Evolutionary conservation across 371 early-diverging fungal genomes (phyloP).

Genomic region (Thermomucor indicae-seudaticae): DNA sequence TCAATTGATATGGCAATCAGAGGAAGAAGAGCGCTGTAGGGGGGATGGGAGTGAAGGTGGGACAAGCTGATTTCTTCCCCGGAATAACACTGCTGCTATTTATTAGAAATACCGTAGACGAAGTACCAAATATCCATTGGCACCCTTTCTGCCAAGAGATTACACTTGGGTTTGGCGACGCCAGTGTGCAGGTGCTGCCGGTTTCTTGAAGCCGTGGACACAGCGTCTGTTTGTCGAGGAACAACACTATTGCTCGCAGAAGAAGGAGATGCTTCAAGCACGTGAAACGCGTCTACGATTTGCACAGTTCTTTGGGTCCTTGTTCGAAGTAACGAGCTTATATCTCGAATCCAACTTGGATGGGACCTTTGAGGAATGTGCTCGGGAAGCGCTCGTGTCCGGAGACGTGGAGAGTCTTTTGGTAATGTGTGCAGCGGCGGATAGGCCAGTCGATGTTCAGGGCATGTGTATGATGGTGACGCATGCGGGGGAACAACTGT

Average conservation of each 20-base stretch:
- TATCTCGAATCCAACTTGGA: slow-evolving; percentile 43
- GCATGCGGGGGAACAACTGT: slow-evolving; percentile 38
- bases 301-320: slow-evolving; percentile 36
- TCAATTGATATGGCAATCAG: no score
- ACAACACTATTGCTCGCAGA: not conserved
- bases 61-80: no score
- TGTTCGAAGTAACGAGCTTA: slow-evolving; percentile 40
- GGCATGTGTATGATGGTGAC: slow-evolving; percentile 41
- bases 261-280: not conserved
- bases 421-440: slow-evolving; percentile 35
- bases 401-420: slow-evolving; percentile 39
- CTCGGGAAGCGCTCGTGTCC: slow-evolving; percentile 36
- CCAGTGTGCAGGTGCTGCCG: slow-evolving; percentile 23
- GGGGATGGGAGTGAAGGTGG: no score
- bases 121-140: slow-evolving; percentile 44
- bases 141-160: slow-evolving; percentile 47
- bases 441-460: slow-evolving; percentile 32
- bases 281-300: slow-evolving; percentile 24
- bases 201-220: not conserved
- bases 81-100: not conserved
- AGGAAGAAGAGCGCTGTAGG: not conserved
- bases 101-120: slow-evolving; percentile 45
- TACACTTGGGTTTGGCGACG: slow-evolving; percentile 38
- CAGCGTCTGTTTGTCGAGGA: not conserved
- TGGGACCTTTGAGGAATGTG: slow-evolving; percentile 47